A percentile compares a stretch with the other conserved stretches of the same genome.
Evolutionary conservation across 2,329 filamentous ascomycete genomes (phyloP).

Genomic region (Fusarium azukiicola): DNA sequence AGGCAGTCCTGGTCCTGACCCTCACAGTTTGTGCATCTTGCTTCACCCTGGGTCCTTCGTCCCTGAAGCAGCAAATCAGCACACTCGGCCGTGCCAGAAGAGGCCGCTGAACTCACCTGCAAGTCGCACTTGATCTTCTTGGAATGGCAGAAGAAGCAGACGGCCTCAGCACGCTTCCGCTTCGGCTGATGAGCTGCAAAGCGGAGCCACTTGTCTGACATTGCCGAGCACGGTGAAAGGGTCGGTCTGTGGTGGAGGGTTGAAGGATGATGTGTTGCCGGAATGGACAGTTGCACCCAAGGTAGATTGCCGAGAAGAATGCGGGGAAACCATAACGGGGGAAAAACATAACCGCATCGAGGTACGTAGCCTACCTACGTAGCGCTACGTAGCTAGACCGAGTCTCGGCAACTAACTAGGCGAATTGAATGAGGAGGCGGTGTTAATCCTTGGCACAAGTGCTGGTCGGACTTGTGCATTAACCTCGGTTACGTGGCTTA

Average conservation of each 20-base stretch:
- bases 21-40: conserved; percentile 56
- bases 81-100: neutral
- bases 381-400: neutral
- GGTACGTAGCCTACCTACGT: neutral
- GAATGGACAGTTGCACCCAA: neutral
- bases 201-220: conserved; percentile 61
- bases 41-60: conserved; percentile 48
- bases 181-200: conserved; percentile 57
- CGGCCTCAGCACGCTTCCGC: conserved; percentile 55
- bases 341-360: neutral
- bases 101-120: conserved; percentile 43
- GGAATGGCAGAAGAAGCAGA: conserved; percentile 57
- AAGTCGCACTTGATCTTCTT: conserved; percentile 63
- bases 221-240: conserved; percentile 36
- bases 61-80: conserved; percentile 30
- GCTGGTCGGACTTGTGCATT: neutral
- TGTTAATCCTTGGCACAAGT: neutral
- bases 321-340: neutral
- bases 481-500: neutral
- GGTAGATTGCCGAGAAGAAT: conserved; percentile 18
- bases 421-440: neutral
- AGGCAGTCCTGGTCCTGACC: conserved; percentile 53
- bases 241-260: conserved; percentile 11
- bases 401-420: neutral
- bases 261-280: conserved; percentile 10